Conservation (phyloP, 2,329 filamentous ascomycete genomes). For the Elsinoe ampelina region DNA sequence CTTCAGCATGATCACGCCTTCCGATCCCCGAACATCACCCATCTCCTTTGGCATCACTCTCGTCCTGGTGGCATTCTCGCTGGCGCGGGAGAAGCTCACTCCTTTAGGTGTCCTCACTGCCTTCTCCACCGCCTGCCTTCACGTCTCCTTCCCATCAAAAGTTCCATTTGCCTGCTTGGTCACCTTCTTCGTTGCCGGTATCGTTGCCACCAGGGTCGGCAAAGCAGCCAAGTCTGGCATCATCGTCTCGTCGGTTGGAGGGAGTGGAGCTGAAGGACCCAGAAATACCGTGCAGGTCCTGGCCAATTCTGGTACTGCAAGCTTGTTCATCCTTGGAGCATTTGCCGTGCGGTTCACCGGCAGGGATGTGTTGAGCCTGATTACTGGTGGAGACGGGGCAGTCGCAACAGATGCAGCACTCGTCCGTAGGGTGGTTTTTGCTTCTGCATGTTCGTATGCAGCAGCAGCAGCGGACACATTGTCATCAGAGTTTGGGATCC, state of each 20-base stretch:
- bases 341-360: not conserved
- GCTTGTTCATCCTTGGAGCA: slow-evolving; percentile 50
- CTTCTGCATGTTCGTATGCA: slow-evolving; percentile 64
- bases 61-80: slow-evolving; percentile 37
- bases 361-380: slow-evolving; percentile 22
- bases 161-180: slow-evolving; percentile 77
- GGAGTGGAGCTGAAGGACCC: slow-evolving; percentile 67
- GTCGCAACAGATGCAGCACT: not conserved
- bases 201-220: slow-evolving; percentile 75
- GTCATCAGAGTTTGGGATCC: slow-evolving; percentile 87
- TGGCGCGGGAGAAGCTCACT: slow-evolving; percentile 55
- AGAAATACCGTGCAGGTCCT: slow-evolving; percentile 82
- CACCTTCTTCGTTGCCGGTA: slow-evolving; percentile 81
- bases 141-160: slow-evolving; percentile 88
- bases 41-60: slow-evolving; percentile 16
- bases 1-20: not conserved
- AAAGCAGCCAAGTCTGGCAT: slow-evolving; percentile 74
- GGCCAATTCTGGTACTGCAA: slow-evolving; percentile 76
- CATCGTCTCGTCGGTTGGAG: slow-evolving; percentile 67
- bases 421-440: slow-evolving; percentile 16
- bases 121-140: slow-evolving; percentile 61
- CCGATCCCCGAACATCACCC: not conserved
- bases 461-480: slow-evolving; percentile 90
- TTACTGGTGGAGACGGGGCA: not conserved
- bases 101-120: slow-evolving; percentile 64